Evolutionary conservation across 1,284 basidiomycete species (phyloP).

Genomic region (Cutaneotrichosporon cavernicola): DNA sequence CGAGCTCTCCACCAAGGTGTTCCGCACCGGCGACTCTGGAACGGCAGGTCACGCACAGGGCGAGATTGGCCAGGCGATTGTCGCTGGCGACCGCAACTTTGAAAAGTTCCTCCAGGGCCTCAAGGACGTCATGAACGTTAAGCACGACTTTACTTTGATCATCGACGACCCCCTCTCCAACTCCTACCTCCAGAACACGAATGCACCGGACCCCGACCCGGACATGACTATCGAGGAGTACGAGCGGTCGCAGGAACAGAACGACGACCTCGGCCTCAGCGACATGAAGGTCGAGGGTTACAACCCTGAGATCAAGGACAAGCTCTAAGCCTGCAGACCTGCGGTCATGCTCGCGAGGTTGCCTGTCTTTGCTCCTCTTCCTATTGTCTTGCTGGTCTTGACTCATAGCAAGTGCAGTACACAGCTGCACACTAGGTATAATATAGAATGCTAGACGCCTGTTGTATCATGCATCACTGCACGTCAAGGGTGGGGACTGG

Average conservation of each 20-base stretch:
- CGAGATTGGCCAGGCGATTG: conserved; percentile 38
- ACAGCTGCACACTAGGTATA: conserved; percentile 5
- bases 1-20: conserved; percentile 88
- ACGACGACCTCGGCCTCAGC: conserved; percentile 93
- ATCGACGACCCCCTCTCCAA: conserved; percentile 95
- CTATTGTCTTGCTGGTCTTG: not conserved
- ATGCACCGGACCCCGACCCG: conserved; percentile 87
- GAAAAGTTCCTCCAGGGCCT: conserved; percentile 74
- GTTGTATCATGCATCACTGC: conserved; percentile 9
- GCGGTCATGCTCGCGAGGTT: not conserved
- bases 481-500: not conserved
- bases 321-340: conserved; percentile 6
- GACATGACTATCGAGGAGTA: conserved; percentile 84
- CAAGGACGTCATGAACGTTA: conserved; percentile 74
- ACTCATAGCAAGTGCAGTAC: conserved; percentile 2
- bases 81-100: conserved; percentile 62
- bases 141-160: conserved; percentile 82
- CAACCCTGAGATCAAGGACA: conserved; percentile 52
- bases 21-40: conserved; percentile 58
- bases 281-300: conserved; percentile 94
- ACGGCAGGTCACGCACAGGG: conserved; percentile 41
- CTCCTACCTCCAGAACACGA: conserved; percentile 93
- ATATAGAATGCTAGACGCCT: conserved; percentile 7
- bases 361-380: not conserved
- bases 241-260: conserved; percentile 82